Conservation (phyloP, 805 yeast species). For the Candida alai region DNA sequence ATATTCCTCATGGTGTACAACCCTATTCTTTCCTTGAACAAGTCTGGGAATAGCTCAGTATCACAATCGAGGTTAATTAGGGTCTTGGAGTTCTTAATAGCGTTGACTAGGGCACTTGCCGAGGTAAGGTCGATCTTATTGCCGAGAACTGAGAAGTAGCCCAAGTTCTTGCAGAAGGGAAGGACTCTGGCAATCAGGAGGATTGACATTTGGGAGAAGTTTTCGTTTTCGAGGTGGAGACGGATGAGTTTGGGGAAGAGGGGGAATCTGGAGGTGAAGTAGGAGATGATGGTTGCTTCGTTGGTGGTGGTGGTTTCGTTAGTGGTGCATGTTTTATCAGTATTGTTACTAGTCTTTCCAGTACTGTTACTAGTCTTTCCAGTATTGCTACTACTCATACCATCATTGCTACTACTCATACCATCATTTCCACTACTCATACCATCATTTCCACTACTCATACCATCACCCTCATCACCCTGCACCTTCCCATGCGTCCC, state of each 20-base stretch:
- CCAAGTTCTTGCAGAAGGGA: slow-evolving; percentile 62
- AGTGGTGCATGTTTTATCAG: neutral
- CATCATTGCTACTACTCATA: neutral
- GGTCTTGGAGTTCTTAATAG: slow-evolving; percentile 63
- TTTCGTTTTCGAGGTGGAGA: slow-evolving; percentile 69
- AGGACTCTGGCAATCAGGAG: slow-evolving; percentile 62
- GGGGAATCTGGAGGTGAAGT: slow-evolving; percentile 63
- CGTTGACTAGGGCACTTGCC: slow-evolving; percentile 62
- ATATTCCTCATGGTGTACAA: slow-evolving; percentile 79
- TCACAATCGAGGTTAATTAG: slow-evolving; percentile 69
- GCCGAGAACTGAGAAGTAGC: slow-evolving; percentile 67
- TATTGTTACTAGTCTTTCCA: neutral
- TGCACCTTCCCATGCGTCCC: slow-evolving; percentile 33
- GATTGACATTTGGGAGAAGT: slow-evolving; percentile 52
- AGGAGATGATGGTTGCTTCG: slow-evolving; percentile 39
- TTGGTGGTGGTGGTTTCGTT: neutral
- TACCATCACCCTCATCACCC: neutral
- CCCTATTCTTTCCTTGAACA: slow-evolving; percentile 68
- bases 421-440: neutral
- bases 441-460: neutral
- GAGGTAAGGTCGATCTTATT: slow-evolving; percentile 57
- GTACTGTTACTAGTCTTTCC: neutral
- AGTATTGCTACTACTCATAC: too few relatives aligned
- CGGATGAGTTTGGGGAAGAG: slow-evolving; percentile 59
- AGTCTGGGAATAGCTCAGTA: slow-evolving; percentile 54